Conservation (phyloP, 73 alveolate species). For the Blepharisma stoltei region DNA sequence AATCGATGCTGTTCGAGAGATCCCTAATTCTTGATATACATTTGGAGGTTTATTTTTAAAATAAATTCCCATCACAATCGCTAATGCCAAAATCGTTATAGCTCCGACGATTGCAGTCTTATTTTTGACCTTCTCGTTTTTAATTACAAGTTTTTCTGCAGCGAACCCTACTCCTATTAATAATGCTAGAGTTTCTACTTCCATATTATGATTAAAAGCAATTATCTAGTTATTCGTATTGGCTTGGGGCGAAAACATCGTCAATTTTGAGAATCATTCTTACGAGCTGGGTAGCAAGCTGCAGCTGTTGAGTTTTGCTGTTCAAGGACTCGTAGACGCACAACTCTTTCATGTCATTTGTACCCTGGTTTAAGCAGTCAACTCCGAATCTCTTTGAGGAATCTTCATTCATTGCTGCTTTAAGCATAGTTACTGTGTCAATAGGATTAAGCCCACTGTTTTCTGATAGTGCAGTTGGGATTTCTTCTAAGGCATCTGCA, state of each 20-base stretch:
- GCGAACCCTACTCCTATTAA: too few relatives aligned
- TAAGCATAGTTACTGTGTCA: constrained; percentile 84
- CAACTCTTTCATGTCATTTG: constrained; percentile 91
- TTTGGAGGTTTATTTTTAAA: too few relatives aligned
- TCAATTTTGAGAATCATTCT: constrained; percentile 98
- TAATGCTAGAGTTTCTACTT: too few relatives aligned
- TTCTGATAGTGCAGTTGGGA: constrained; percentile 95
- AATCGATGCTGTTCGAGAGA: too few relatives aligned
- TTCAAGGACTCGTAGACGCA: constrained; percentile 84
- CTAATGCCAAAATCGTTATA: too few relatives aligned
- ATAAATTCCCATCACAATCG: too few relatives aligned
- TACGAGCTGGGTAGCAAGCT: constrained; percentile 96
- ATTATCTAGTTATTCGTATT: background rate
- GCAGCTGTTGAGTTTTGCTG: constrained; percentile 72
- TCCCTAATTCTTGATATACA: too few relatives aligned
- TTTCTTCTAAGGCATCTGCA: constrained; percentile 96
- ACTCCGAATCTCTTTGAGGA: constrained; percentile 71
- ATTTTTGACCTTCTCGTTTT: too few relatives aligned
- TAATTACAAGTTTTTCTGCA: too few relatives aligned
- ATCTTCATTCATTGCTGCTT: constrained; percentile 65
- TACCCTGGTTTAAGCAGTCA: constrained; percentile 80
- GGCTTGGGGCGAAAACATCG: constrained; percentile 87
- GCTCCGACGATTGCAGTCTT: too few relatives aligned
- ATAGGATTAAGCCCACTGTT: constrained; percentile 96
- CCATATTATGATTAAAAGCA: too few relatives aligned